Evolutionary conservation across 2,329 filamentous ascomycete species (phyloP).

Genomic region (Thermomyces lanuginosus): DNA sequence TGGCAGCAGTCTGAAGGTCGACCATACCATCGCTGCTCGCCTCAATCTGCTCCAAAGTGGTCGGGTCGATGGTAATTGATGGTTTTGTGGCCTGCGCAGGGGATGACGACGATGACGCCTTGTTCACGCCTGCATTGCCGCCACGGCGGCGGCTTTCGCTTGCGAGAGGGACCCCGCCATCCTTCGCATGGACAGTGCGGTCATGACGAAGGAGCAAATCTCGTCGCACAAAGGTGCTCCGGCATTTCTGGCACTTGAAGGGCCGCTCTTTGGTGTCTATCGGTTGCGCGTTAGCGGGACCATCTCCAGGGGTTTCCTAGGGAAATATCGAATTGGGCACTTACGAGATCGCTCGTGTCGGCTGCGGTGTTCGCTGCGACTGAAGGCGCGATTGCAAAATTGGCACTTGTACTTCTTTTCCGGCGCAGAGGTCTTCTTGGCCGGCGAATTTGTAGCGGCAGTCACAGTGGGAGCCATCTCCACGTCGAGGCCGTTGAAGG

Average conservation of each 20-base stretch:
- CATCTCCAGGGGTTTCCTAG: no score
- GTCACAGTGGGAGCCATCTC: slow-evolving; percentile 35
- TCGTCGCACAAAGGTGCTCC: slow-evolving; percentile 94
- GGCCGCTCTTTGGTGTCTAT: slow-evolving; percentile 95
- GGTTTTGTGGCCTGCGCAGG: slow-evolving; percentile 41
- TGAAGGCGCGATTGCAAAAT: slow-evolving; percentile 95
- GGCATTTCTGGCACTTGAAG: slow-evolving; percentile 97
- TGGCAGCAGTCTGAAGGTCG: slow-evolving; percentile 91
- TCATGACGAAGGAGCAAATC: slow-evolving; percentile 94
- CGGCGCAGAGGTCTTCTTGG: slow-evolving; percentile 68
- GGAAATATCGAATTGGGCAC: slow-evolving; percentile 28
- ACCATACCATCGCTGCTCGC: slow-evolving; percentile 79
- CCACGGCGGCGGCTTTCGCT: slow-evolving; percentile 71
- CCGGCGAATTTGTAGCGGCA: slow-evolving; percentile 52
- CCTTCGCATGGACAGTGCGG: slow-evolving; percentile 94
- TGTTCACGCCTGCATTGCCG: slow-evolving; percentile 22
- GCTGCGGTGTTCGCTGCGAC: slow-evolving; percentile 89
- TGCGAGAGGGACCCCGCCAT: slow-evolving; percentile 82
- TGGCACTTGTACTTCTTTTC: slow-evolving; percentile 99
- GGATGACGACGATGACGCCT: no score
- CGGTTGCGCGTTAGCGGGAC: no score
- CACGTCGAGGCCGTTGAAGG: slow-evolving; percentile 9
- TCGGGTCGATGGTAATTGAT: slow-evolving; percentile 64
- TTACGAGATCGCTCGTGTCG: slow-evolving; percentile 95
- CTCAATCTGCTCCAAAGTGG: slow-evolving; percentile 82